phyloP scores from a whole-genome alignment of 176 grass and related monocot genomes.

The Hordeum vulgare region MorexV3_pseudomolecules_assembly NC_058522.1:36748369-36748868 shows the following conservation, averaged over 20 bases:
- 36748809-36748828: not conserved
- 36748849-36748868: not conserved
- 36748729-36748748: not conserved
- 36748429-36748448: not conserved
- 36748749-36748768: not conserved
- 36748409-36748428: not conserved
- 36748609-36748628: constrained; percentile 10
- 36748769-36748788: not conserved
- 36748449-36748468: not conserved
- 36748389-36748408: constrained; percentile 19
- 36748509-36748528: not conserved
- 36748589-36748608: not conserved
- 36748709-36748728: not conserved
- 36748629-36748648: not conserved
- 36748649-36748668: constrained; percentile 2
- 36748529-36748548: not conserved
- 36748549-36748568: not conserved
- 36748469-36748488: not conserved
- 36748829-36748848: not conserved
- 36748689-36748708: not conserved
- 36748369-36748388: constrained; percentile 96
- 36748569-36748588: not conserved
- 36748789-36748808: not conserved
- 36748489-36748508: not conserved
- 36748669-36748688: not conserved